Evolutionary conservation across 2,329 filamentous ascomycete genomes (phyloP).

Genomic region (Aspergillus jensenii): DNA sequence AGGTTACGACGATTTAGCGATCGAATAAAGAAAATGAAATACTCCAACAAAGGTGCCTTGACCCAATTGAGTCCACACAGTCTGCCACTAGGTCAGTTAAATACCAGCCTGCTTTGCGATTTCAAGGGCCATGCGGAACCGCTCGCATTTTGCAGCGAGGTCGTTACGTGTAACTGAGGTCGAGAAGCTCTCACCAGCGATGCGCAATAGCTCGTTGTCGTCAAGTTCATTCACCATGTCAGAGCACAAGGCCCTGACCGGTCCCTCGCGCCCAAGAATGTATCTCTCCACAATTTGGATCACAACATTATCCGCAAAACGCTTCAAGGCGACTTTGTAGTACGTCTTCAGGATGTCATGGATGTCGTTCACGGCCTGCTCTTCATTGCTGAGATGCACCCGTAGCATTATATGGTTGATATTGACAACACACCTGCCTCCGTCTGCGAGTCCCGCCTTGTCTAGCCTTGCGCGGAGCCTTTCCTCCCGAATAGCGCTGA

Average conservation of each 20-base stretch:
- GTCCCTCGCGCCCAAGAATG: conserved; percentile 53
- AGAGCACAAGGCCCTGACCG: conserved; percentile 54
- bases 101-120: conserved; percentile 18
- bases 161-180: conserved; percentile 45
- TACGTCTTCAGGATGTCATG: conserved; percentile 62
- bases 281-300: conserved; percentile 57
- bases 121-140: conserved; percentile 36
- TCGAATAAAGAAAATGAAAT: neutral
- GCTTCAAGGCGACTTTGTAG: conserved; percentile 61
- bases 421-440: neutral
- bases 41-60: too few relatives aligned
- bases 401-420: conserved; percentile 8
- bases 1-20: neutral
- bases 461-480: conserved; percentile 7
- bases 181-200: conserved; percentile 57
- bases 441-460: too few relatives aligned
- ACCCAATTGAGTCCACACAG: neutral
- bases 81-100: neutral
- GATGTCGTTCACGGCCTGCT: conserved; percentile 51
- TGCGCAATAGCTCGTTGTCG: conserved; percentile 51
- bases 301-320: conserved; percentile 62
- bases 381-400: conserved; percentile 35
- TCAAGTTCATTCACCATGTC: conserved; percentile 52
- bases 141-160: conserved; percentile 31
- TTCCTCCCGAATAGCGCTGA: conserved; percentile 25